Conservation (phyloP, 805 yeast genomes). For the Pichia sporocuriosa region DNA sequence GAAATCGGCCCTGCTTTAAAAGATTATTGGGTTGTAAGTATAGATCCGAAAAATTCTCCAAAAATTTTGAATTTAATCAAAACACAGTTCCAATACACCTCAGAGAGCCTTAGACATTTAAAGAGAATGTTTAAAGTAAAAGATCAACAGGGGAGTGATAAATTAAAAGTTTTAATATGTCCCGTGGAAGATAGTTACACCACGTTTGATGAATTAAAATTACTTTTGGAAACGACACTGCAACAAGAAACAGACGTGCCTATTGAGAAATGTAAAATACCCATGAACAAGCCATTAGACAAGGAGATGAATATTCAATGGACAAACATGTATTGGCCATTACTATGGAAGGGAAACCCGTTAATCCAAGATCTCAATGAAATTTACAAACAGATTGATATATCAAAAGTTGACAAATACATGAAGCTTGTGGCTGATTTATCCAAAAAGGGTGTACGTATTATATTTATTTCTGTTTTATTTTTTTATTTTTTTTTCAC, state of each 20-base stretch:
- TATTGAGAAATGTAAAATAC: constrained; percentile 35
- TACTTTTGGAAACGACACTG: neutral
- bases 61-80: constrained; percentile 22
- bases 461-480: neutral
- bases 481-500: no score
- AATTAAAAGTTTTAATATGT: constrained; percentile 38
- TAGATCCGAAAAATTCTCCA: constrained; percentile 33
- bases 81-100: constrained; percentile 21
- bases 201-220: constrained; percentile 15
- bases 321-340: constrained; percentile 75
- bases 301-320: constrained; percentile 61
- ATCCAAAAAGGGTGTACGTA: constrained; percentile 7
- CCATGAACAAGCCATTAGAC: constrained; percentile 59
- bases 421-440: constrained; percentile 23
- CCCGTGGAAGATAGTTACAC: constrained; percentile 29
- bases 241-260: neutral
- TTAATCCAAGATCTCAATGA: constrained; percentile 61
- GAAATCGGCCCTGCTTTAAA: constrained; percentile 26
- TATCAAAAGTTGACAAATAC: constrained; percentile 33
- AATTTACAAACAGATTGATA: constrained; percentile 33
- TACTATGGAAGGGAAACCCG: constrained; percentile 92
- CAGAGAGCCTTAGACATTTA: constrained; percentile 34
- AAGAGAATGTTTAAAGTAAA: constrained; percentile 42
- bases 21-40: constrained; percentile 38
- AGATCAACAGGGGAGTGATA: constrained; percentile 9